These are phyloP conservation scores for Calophaca sinica DNA, from an alignment of 306 rosid genomes.

Conservation along the genomic window DNA sequence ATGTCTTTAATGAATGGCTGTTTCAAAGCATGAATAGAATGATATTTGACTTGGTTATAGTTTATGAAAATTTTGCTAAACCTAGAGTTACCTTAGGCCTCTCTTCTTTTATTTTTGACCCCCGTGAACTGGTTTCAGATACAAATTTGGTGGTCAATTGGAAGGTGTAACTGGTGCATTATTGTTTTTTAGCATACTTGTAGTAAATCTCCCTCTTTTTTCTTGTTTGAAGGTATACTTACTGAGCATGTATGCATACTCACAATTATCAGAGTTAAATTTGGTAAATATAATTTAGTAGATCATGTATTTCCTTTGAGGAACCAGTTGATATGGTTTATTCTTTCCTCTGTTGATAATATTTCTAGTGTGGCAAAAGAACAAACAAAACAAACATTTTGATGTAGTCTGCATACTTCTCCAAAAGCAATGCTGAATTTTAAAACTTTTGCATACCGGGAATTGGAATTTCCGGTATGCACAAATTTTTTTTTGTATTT, in stretches of 20 bases:
- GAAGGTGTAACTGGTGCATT: no score
- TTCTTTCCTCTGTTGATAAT: conserved; percentile 25
- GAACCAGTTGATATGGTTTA: conserved; percentile 12
- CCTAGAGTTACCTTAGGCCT: background rate
- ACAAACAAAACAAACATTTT: conserved; percentile 23
- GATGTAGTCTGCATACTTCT: conserved; percentile 68
- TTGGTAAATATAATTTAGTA: conserved; percentile 10
- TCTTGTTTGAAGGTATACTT: no score
- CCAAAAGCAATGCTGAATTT: conserved; percentile 96
- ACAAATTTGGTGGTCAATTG: background rate
- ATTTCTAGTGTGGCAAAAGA: conserved; percentile 18
- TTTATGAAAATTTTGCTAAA: conserved; percentile 6
- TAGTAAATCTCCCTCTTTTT: no score
- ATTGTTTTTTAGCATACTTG: no score
- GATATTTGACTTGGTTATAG: background rate
- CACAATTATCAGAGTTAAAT: no score
- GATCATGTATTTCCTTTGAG: conserved; percentile 20
- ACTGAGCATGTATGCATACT: no score
- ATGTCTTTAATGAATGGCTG: conserved; percentile 43
- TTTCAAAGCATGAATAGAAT: conserved; percentile 49
- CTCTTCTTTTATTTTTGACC: background rate
- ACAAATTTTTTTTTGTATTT: no score
- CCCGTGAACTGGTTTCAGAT: background rate
- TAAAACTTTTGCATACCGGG: no score
- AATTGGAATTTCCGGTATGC: no score